phyloP scores from a whole-genome alignment of 805 yeast species.

The Pichia eremophila region DNA sequence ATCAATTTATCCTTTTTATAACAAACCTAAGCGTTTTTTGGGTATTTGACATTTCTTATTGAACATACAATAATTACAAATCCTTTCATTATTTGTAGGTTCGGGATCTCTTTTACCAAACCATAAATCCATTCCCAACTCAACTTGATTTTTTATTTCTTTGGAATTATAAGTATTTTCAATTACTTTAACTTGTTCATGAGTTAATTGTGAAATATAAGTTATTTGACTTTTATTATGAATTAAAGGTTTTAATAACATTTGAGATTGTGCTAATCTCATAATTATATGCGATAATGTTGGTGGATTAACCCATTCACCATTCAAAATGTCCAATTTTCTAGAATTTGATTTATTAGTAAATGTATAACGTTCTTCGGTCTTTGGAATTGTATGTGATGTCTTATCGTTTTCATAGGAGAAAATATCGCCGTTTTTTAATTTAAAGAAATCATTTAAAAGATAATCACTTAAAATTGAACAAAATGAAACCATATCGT shows the following conservation, averaged over 20 bases:
- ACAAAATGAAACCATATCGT: constrained; percentile 30
- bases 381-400: no score
- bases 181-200: background rate
- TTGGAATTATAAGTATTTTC: constrained; percentile 27
- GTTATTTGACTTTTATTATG: constrained; percentile 31
- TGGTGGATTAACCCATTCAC: constrained; percentile 43
- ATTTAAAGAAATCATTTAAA: constrained; percentile 31
- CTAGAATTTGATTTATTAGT: background rate
- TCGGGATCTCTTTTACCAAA: constrained; percentile 44
- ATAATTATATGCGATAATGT: constrained; percentile 50
- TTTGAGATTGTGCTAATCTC: constrained; percentile 40
- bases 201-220: background rate
- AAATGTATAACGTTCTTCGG: background rate
- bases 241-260: constrained; percentile 29
- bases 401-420: background rate
- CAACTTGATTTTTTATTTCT: constrained; percentile 23
- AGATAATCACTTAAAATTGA: constrained; percentile 30
- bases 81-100: constrained; percentile 30
- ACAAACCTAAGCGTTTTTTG: background rate
- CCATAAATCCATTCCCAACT: constrained; percentile 43
- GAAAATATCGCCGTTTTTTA: constrained; percentile 34
- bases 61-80: constrained; percentile 49
- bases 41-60: constrained; percentile 6
- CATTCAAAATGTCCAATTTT: constrained; percentile 3
- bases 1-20: background rate